A percentile compares a stretch with the other conserved stretches of the same genome.
Conservation (phyloP, 2,329 filamentous ascomycete genomes). For the Calonectria pseudoreteaudii region DNA sequence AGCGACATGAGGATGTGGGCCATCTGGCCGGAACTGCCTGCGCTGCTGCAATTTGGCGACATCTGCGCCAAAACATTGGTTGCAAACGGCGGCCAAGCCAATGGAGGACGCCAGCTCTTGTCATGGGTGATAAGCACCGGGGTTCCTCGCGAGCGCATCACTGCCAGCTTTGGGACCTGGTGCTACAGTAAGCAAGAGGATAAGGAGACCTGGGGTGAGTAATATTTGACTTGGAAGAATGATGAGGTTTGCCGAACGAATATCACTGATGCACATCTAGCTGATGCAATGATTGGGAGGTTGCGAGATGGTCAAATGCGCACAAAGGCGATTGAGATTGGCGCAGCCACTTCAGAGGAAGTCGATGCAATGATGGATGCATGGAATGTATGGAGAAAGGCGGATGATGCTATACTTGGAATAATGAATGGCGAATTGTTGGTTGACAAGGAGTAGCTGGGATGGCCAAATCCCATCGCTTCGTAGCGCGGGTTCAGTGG, state of each 20-base stretch:
- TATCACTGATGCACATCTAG: slow-evolving; percentile 31
- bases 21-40: slow-evolving; percentile 43
- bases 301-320: slow-evolving; percentile 39
- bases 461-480: not conserved
- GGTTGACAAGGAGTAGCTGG: slow-evolving; percentile 34
- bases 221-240: accelerated
- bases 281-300: slow-evolving; percentile 41
- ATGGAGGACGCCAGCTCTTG: slow-evolving; percentile 43
- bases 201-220: slow-evolving; percentile 43
- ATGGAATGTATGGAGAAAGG: slow-evolving; percentile 43
- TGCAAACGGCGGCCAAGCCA: slow-evolving; percentile 41
- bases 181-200: slow-evolving; percentile 43
- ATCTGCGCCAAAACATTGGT: slow-evolving; percentile 32
- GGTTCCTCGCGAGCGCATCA: slow-evolving; percentile 34
- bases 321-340: slow-evolving; percentile 40
- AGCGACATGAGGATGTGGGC: slow-evolving; percentile 46
- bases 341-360: slow-evolving; percentile 38
- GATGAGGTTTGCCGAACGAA: not conserved
- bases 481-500: too few relatives aligned
- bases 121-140: slow-evolving; percentile 44
- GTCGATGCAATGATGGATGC: slow-evolving; percentile 43
- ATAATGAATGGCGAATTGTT: slow-evolving; percentile 46
- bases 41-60: slow-evolving; percentile 40
- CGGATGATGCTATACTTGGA: slow-evolving; percentile 44
- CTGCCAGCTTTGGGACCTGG: slow-evolving; percentile 45